Percentiles rank a stretch among this genome's conserved stretches.
These are phyloP conservation scores for Coniochaeta sp. DNA, from an alignment of 2,329 filamentous ascomycete species.

Conservation along the genomic window DNA sequence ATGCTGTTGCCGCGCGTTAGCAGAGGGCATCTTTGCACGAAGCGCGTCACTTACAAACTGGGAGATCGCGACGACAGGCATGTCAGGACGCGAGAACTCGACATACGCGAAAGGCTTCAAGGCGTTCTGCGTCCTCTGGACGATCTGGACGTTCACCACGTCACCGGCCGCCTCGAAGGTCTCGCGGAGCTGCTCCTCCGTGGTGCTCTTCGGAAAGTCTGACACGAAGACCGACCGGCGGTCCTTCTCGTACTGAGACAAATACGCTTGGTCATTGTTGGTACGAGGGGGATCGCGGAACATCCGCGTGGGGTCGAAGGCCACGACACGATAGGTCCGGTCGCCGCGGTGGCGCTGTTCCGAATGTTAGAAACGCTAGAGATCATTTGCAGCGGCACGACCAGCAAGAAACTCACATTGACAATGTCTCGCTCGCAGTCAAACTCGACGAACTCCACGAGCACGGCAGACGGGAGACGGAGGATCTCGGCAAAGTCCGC, in stretches of 20 bases:
- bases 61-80: conserved; percentile 5
- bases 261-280: conserved; percentile 11
- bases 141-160: conserved; percentile 19
- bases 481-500: conserved; percentile 22
- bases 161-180: conserved; percentile 17
- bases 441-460: conserved; percentile 43
- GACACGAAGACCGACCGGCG: conserved; percentile 26
- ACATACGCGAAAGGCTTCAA: conserved; percentile 25
- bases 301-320: not conserved
- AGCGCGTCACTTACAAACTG: not conserved
- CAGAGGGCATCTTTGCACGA: too few relatives aligned
- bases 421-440: conserved; percentile 42
- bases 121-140: conserved; percentile 13
- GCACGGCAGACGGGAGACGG: conserved; percentile 27
- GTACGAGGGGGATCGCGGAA: not conserved
- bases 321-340: not conserved
- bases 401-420: conserved; percentile 29
- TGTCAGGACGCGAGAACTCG: conserved; percentile 11
- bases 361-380: not conserved
- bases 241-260: conserved; percentile 23
- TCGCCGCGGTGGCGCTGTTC: conserved; percentile 11
- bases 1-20: too few relatives aligned
- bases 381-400: not conserved
- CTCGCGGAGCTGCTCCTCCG: conserved; percentile 15
- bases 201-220: conserved; percentile 16